Base-by-base conservation (phyloP, 2,329 filamentous ascomycete genomes). In the Aureobasidium sp. region DNA sequence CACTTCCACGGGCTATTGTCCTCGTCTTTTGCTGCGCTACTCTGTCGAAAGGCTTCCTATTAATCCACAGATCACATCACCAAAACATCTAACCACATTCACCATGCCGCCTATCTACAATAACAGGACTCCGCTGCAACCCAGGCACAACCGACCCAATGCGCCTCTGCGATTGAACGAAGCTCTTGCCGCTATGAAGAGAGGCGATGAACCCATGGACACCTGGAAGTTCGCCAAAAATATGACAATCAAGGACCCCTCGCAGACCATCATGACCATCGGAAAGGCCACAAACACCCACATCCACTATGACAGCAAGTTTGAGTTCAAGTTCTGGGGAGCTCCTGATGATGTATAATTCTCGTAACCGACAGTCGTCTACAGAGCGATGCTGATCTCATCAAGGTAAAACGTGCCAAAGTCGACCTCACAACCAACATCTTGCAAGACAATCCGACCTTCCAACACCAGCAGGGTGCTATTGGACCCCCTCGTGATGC, bases 251-350 rank as follows among this genome's bases (percentile, higher is more conserved):
- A 58, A 48, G 42, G 5, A 47, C 42, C 42, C 42, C 5, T n/a
- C n/a, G 15, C 41, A 37, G 15, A 48, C 22, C 14, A 37, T 58
- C 11, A 6, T 11, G 14, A n/a, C 17, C 6, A 58, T 58, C 7
- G 42, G 55, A 7, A 48, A 5, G n/a, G 42, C n/a, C n/a, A 58
- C 55, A 7, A 27, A 39, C n/a, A 58, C 55, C 0, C 20, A 37
- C 42, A 58, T 58, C n/a, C 3, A 8, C 7, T 57, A 57, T n/a
- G 53, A 57, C n/a, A 9, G n/a, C 20, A 57, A 12, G 11, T 45
- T 57, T 8, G 53, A 57, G 9, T 60, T 60, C 37, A 17, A 11
- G 2, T 41, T 60, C n/a, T 60, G 57, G 57, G 57, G 57, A 51
- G 6, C 34, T 31, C 22, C 25, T 22, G 45, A 60, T 5, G 25